Evolutionary conservation across 768 basidiomycete species (phyloP), one percentile per base, ranked within the genome.

Genomic region (Leccinum boreale): DNA sequence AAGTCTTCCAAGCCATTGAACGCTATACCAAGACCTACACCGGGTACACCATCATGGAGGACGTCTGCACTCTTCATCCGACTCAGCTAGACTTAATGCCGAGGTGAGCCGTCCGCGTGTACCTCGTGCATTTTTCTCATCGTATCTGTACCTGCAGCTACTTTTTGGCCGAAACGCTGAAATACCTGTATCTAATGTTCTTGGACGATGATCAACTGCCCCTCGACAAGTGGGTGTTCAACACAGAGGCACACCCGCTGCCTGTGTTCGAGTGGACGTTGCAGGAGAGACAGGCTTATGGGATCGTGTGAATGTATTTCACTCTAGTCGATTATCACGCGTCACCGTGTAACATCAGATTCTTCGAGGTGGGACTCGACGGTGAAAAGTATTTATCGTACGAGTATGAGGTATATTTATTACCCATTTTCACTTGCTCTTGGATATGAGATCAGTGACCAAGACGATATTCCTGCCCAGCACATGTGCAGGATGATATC

Each of bases 1-100:
- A 70, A 21, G 81, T 92, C 46, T 92, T 88, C 64, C 72, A 85
- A 62, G 82, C 86, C 14, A 79, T 92, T 29, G 79, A 87, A 69
- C 76, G 73, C 31, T 75, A 84, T 58, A 74, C 86, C 10, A 83
- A 79, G 28, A 87, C 84, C 3, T 55, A 73, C 0, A 72, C 70
- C 44, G 89, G 87, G n/a, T 91, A 88, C 63, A 79, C 86, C 2
- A 82, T 74, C 58, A 66, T 90, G 21, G 58, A 59, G 36, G 63
- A 71, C 3, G 86, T 89, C 14, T 76, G 81, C 45, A 55, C 60
- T 10, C 53, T 68, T 1, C 69, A 75, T 21, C 76, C 78, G 0
- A 57, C 57, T 4, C 73, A 73, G 64, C 62, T 65, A 24, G 79
- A 91, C 53, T 76, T 75, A 42, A 90, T 90, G 87, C 89, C 89